Evolutionary conservation across 1,139 yeast species (phyloP), one percentile per base, ranked within the genome.

Genomic region (Candida pseudoviswanathii): DNA sequence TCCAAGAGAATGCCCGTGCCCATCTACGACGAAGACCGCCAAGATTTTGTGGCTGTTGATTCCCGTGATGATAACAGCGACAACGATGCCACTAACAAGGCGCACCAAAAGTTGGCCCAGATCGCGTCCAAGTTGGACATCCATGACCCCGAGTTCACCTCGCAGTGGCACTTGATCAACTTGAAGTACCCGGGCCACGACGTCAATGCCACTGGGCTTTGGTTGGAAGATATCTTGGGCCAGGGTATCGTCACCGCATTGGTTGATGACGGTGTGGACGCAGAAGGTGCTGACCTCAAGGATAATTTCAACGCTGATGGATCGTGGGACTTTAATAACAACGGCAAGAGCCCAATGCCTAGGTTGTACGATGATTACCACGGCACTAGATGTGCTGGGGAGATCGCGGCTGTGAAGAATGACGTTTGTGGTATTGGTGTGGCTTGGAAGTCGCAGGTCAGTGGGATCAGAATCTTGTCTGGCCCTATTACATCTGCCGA

Each of bases 381-480:
- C 66, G 99, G 99, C 3, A 95, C 99, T 0, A 77, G 99, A 58
- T 95, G 99, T 73, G 99, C 99, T 1, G 99, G 97, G 32, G 99
- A 95, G 67, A 88, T 95, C 50, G 97, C 97, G 0, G 91, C 90
- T 2, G 96, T 86, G 2, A 92, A 83, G 50, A 94, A 95, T 65
- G 88, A 84, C 38, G 85, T 77, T 22, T 95, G 99, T 71, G 99
- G 99, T 33, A 79, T 95, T 4, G 99, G 99, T 39, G 96, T 92
- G 6, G 98, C 98, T 0, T 92, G 82, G 62, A 82, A 82, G 47
- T 84, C 97, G 3, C 82, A 85, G 60, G 96, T 95, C 2, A 80
- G 97, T 6, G 99, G 99, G 0, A 81, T 95, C 30, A 80, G 99
- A 51, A 94, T 95, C 53, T 76, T 95, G 44, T 87, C 96, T 0